Base-by-base conservation (phyloP, 192 early-diverging fungal species). In the Allomyces javanicus region DNA sequence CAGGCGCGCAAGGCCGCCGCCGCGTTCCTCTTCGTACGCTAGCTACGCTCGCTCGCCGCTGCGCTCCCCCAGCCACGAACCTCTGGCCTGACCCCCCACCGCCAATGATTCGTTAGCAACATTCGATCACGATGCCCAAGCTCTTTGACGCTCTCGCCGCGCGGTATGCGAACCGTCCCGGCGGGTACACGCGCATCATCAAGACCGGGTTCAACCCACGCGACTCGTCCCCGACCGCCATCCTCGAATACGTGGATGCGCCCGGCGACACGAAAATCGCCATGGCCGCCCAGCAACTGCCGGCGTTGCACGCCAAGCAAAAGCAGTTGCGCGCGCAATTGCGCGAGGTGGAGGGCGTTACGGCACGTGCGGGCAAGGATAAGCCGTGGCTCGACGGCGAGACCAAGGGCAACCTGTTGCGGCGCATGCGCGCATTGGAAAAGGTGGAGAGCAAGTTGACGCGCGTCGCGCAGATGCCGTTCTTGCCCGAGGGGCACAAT, bases 141-240 rank as follows among this genome's bases (percentile, higher is more conserved):
- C 73, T 96, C 44, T 85, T 89, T 69, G 80, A 82, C 33, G 82
- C 89, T 26, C 75, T 96, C 19, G 89, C 88, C n/a, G 83, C 85
- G 64, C 84, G 93, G 33, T 98, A 87, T 77, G 76, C 81, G 33
- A 72, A 70, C 24, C 86, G 89, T 25, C 70, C 79, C 24, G 91
- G 92, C 62, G 93, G 92, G 43, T 98, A 92, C 78, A 93, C 90
- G 9, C 91, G 95, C 33, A 79, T 98, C 25, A 81, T 89, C 65
- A 77, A 79, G 26, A 79, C 86, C 64, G 91, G 90, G 25, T 81
- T 78, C 74, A 84, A 87, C 63, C 78, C 84, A 62, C 82, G 85
- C 50, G 95, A 96, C 75, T 78, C 87, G 67, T 91, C 92, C 1
- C 88, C 89, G 9, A 84, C 89, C 75, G 92, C 93, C 4, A 81